Conservation (phyloP, 371 early-diverging fungal species). For the Encephalitozoon hellem region DNA sequence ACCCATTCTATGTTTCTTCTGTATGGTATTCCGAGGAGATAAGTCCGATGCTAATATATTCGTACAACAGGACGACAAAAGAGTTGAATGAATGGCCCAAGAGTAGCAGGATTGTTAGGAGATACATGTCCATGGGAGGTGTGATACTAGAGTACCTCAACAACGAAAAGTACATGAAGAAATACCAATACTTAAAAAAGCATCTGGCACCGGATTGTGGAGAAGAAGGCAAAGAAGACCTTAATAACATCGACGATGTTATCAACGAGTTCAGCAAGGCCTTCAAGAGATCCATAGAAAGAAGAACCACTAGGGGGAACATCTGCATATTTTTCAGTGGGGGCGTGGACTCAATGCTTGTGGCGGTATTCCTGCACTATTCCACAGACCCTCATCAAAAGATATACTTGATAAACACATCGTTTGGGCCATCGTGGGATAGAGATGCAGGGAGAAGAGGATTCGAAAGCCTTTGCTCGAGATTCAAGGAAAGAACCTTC, state of each 20-base stretch:
- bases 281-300: not conserved
- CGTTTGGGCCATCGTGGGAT: constrained; percentile 34
- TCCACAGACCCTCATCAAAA: not conserved
- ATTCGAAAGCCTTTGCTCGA: constrained; percentile 12
- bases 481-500: constrained; percentile 8
- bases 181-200: not conserved
- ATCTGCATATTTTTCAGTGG: constrained; percentile 43
- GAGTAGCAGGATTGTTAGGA: not conserved
- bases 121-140: not conserved
- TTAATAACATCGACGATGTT: not conserved
- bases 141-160: not conserved
- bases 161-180: not conserved
- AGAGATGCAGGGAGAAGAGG: constrained; percentile 7
- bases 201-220: not conserved
- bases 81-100: not conserved
- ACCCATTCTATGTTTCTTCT: constrained; percentile 24
- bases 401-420: constrained; percentile 50
- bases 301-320: not conserved
- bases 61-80: not conserved
- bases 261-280: not conserved
- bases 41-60: constrained; percentile 32
- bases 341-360: constrained; percentile 47
- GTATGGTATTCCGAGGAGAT: constrained; percentile 33
- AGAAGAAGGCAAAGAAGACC: not conserved
- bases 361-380: constrained; percentile 33